phyloP scores from a whole-genome alignment of 768 basidiomycete genomes.

The Boletellus ananas region DNA sequence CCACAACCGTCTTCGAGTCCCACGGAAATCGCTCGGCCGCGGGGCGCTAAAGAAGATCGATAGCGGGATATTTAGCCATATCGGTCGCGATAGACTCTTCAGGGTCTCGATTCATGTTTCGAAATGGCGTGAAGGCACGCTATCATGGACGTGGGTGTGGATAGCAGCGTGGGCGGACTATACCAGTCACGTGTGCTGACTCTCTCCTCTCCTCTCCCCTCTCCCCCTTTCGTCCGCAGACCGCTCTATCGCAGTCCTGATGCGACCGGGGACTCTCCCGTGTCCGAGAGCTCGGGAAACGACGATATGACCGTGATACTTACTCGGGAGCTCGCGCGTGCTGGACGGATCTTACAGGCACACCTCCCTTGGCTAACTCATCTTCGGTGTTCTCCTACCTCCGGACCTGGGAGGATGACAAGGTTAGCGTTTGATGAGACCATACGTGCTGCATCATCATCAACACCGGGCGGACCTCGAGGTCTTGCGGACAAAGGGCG shows the following conservation, averaged over 20 bases:
- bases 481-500: background rate
- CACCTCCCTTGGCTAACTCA: background rate
- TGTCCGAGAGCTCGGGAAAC: background rate
- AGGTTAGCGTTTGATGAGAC: constrained; percentile 10
- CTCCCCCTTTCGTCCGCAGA: background rate
- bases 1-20: background rate
- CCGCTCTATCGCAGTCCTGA: background rate
- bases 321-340: background rate
- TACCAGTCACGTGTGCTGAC: too few relatives aligned
- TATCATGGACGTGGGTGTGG: background rate
- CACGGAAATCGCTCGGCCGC: constrained; percentile 11
- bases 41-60: constrained; percentile 9
- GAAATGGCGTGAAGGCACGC: background rate
- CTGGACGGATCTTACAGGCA: background rate
- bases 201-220: too few relatives aligned
- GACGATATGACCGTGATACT: background rate
- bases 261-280: background rate
- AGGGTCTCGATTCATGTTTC: constrained; percentile 7
- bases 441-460: background rate
- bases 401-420: background rate
- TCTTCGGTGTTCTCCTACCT: background rate
- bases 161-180: too few relatives aligned
- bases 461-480: constrained; percentile 13
- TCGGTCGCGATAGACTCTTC: constrained; percentile 11
- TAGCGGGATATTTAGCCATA: background rate